Percentiles rank a stretch among this genome's conserved stretches.
Evolutionary conservation across 768 basidiomycete species (phyloP).

Genomic region (Lactifluus hygrophoroides): DNA sequence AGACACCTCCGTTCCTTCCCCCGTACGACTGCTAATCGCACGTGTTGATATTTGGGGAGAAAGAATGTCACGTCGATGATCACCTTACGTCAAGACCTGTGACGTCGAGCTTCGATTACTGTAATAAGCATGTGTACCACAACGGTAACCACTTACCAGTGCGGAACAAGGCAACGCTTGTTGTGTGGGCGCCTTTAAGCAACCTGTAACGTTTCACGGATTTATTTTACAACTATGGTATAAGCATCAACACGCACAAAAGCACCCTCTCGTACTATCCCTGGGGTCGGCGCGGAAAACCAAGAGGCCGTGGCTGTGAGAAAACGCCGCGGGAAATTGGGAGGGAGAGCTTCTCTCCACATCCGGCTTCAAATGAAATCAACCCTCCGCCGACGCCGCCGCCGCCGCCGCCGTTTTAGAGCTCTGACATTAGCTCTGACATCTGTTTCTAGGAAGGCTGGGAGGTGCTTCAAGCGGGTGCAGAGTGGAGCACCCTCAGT

Average conservation of each 20-base stretch:
- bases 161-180: neutral
- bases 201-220: neutral
- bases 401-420: constrained; percentile 1
- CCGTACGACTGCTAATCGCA: constrained; percentile 3
- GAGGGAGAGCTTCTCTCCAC: neutral
- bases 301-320: constrained; percentile 6
- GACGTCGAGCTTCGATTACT: neutral
- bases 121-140: neutral
- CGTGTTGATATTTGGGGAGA: neutral
- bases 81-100: neutral
- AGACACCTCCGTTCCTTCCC: neutral
- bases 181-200: neutral
- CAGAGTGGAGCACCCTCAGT: neutral
- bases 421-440: neutral
- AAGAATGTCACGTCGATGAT: neutral
- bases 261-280: neutral
- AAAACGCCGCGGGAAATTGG: constrained; percentile 7
- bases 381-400: neutral
- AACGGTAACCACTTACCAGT: neutral
- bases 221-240: neutral
- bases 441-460: neutral
- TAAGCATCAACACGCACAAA: neutral
- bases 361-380: neutral
- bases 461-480: neutral
- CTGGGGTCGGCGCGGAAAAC: neutral